These are phyloP conservation scores for Colletotrichum tofieldiae DNA, from an alignment of 2,329 filamentous ascomycete genomes.

Conservation along the genomic window DNA sequence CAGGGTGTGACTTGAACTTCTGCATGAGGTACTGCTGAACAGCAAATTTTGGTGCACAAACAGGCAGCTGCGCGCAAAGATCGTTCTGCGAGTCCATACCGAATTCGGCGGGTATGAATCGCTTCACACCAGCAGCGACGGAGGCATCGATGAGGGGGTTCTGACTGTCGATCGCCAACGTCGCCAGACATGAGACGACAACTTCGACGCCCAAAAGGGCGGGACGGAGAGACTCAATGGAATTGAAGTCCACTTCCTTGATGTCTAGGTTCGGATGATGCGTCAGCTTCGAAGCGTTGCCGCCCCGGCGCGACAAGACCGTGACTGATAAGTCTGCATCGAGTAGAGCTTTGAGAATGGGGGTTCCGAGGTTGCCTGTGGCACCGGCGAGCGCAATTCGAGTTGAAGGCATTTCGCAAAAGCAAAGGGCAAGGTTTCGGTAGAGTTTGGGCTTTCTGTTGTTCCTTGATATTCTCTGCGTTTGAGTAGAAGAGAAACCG, in stretches of 20 bases:
- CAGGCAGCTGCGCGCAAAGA: too few relatives aligned
- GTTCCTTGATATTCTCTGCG: not conserved
- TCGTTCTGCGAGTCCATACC: too few relatives aligned
- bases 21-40: too few relatives aligned
- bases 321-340: slow-evolving; percentile 53
- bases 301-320: slow-evolving; percentile 54
- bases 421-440: too few relatives aligned
- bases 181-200: too few relatives aligned
- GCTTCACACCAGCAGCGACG: too few relatives aligned
- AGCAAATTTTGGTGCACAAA: too few relatives aligned
- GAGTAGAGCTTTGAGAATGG: slow-evolving; percentile 50
- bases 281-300: slow-evolving; percentile 53
- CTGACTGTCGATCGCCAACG: too few relatives aligned
- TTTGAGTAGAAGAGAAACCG: not conserved
- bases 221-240: slow-evolving; percentile 61
- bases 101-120: too few relatives aligned
- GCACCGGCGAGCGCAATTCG: slow-evolving; percentile 29
- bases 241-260: slow-evolving; percentile 53
- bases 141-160: too few relatives aligned
- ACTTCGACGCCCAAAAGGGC: slow-evolving; percentile 64
- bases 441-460: too few relatives aligned
- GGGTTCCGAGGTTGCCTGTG: slow-evolving; percentile 53
- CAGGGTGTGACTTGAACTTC: too few relatives aligned
- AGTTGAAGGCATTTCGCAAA: not conserved
- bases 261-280: slow-evolving; percentile 51